Conservation (phyloP, 306 rosid species). For the Sophora flavescens region DNA sequence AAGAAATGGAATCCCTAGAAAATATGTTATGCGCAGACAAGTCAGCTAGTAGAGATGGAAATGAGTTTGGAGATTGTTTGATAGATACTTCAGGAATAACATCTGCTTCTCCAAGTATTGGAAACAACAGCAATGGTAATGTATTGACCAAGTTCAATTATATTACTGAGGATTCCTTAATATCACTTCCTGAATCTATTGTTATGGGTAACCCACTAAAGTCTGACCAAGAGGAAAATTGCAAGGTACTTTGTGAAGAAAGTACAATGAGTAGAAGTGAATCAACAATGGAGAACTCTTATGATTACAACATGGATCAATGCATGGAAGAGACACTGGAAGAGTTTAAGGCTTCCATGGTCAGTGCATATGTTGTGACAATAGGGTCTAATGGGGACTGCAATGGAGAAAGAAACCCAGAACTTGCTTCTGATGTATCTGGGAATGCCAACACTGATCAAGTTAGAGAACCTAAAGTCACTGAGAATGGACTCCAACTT, state of each 20-base stretch:
- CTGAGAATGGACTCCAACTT: slow-evolving; percentile 41
- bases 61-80: slow-evolving; percentile 38
- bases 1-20: slow-evolving; percentile 46
- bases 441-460: slow-evolving; percentile 28
- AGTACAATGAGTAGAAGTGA: slow-evolving; percentile 33
- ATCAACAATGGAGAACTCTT: slow-evolving; percentile 45
- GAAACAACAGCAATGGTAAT: slow-evolving; percentile 27
- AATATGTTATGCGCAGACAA: slow-evolving; percentile 6
- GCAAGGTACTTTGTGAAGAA: slow-evolving; percentile 49
- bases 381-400: slow-evolving; percentile 34
- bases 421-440: slow-evolving; percentile 10
- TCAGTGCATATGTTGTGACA: slow-evolving; percentile 27
- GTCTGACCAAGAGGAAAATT: slow-evolving; percentile 47
- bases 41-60: slow-evolving; percentile 38
- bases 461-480: slow-evolving; percentile 42
- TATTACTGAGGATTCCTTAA: slow-evolving; percentile 41
- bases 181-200: slow-evolving; percentile 43
- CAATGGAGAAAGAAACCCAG: slow-evolving; percentile 20
- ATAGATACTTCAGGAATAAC: slow-evolving; percentile 15
- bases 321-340: slow-evolving; percentile 36
- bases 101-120: slow-evolving; percentile 32
- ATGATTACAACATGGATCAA: slow-evolving; percentile 42
- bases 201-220: slow-evolving; percentile 31
- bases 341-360: slow-evolving; percentile 37
- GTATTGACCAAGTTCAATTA: slow-evolving; percentile 37